Base-by-base conservation (phyloP, 208 protist genomes). In the Naegleria fowleri region DNA sequence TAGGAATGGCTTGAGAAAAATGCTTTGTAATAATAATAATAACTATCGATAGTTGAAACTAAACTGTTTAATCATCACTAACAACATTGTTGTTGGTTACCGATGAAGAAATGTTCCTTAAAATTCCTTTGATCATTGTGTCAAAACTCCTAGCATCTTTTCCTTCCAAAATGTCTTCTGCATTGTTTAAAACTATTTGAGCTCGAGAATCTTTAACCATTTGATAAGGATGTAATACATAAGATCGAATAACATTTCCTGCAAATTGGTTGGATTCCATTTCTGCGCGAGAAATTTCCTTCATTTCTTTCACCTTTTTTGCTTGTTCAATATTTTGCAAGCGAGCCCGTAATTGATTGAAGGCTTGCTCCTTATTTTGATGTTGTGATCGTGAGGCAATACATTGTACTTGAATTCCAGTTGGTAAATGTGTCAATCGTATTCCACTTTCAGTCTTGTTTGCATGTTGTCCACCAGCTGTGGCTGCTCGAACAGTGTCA, bases 311-410 rank as follows among this genome's bases (percentile, higher is more conserved):
- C 1, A 79, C 29, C n/a, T 79, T 79, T 79, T 79, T 79, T 13
- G 9, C 67, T 79, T n/a, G 19, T 86, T 86, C 83, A 29, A 86
- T 43, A 19, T 86, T 9, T 40, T 86, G 83, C 9, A 86, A 43
- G 6, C 83, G 7, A 16, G 83, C 7, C 88, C 90, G 86, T 16
- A 94, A 40, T n/a, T 90, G 38, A n/a, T 88, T 52, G 9, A 93
- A 33, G 15, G 92, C 93, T 86, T 52, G 76, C 15, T n/a, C 36
- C n/a, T 91, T 90, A 41, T 94, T 94, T 58, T 91, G 90, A 86
- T 93, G 93, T 90, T 94, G 93, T 19, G 90, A 92, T 67, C 93
- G 5, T 76, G 91, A n/a, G 39, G 29, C 13, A 38, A 51, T 87
- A n/a, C 55, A 90, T 33, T 91, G 41, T n/a, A 40, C 90, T 88